These are phyloP conservation scores for Ormosia semicastrata DNA, from an alignment of 306 rosid genomes.

Conservation along the genomic window DNA sequence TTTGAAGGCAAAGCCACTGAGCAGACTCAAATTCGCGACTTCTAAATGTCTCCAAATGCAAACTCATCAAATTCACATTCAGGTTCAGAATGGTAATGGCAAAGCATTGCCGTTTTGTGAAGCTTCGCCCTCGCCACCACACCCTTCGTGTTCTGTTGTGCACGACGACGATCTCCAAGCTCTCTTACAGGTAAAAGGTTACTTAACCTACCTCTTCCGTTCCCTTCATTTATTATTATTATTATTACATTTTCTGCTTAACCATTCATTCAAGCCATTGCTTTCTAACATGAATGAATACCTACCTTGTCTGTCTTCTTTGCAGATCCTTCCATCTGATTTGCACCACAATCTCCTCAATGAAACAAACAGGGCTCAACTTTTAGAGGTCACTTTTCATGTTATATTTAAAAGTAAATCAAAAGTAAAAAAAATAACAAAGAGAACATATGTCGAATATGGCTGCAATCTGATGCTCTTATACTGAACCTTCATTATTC, in stretches of 20 bases:
- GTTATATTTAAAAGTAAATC: background rate
- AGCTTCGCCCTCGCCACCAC: background rate
- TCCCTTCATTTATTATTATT: background rate
- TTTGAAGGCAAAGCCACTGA: background rate
- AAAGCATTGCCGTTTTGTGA: background rate
- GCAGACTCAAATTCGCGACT: background rate
- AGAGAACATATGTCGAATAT: too few species aligned
- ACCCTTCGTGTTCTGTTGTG: background rate
- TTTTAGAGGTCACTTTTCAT: slow-evolving; percentile 46
- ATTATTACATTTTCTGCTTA: background rate
- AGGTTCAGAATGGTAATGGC: background rate
- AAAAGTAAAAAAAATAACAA: too few species aligned
- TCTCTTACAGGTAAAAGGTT: slow-evolving; percentile 41
- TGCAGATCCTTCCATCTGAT: slow-evolving; percentile 62
- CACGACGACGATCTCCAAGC: slow-evolving; percentile 49
- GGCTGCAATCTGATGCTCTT: background rate
- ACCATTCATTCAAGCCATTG: background rate
- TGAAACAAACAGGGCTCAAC: slow-evolving; percentile 45
- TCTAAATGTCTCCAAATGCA: slow-evolving; percentile 1
- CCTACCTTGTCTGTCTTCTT: background rate
- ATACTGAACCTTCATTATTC: background rate
- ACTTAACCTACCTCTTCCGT: too few species aligned
- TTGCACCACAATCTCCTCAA: slow-evolving; percentile 56
- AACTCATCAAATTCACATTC: background rate
- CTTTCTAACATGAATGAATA: background rate